Base-by-base conservation (phyloP, 345 rosid species). In the Dipteronia dyeriana region DNA sequence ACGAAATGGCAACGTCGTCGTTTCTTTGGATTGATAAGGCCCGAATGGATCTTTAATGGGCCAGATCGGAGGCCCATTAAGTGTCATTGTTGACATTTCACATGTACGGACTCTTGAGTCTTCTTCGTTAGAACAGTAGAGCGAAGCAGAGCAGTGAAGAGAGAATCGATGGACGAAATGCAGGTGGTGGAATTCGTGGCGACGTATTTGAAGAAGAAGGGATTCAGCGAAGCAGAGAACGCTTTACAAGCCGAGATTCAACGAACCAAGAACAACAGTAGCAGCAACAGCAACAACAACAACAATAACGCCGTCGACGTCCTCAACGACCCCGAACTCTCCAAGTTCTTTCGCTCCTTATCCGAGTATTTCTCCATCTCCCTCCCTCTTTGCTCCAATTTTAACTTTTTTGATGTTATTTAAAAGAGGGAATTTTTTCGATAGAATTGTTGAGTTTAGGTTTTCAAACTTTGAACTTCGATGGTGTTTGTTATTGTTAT, bases 171-270 rank as follows among this genome's bases (percentile, higher is more conserved):
- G 97, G 94, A 91, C 68, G 86, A 85, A 75, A 84, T 86, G 62
- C 87, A 81, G 25, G 79, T 91, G 2, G 86, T 82, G 81, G 87
- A 82, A 57, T 87, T 91, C 47, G 97, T 94, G 9, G 83, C 86
- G 67, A 84, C 90, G 39, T 96, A 91, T 82, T 74, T 94, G 93
- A 92, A 88, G 90, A 97, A 91, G 94, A 97, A 84, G 71, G 99
- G 99, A 0, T 97, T 97, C 82, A 85, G 79, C 78, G 87, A 88
- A 23, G 88, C 92, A 1, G 92, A 88, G 79, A 84, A 76, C 45
- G 87, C 86, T 49, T 88, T 86, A 81, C 91, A 87, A 54, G 93
- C 91, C 8, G 92, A 88, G 83, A 87, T 88, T 81, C 94, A 89
- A 10, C 88, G 82, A 6, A 90, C 73, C 79, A 82, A 86, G 64